Evolutionary conservation across 139 green algal genomes (phyloP).

Genomic region (Chlamydomonas sphaeroides): DNA sequence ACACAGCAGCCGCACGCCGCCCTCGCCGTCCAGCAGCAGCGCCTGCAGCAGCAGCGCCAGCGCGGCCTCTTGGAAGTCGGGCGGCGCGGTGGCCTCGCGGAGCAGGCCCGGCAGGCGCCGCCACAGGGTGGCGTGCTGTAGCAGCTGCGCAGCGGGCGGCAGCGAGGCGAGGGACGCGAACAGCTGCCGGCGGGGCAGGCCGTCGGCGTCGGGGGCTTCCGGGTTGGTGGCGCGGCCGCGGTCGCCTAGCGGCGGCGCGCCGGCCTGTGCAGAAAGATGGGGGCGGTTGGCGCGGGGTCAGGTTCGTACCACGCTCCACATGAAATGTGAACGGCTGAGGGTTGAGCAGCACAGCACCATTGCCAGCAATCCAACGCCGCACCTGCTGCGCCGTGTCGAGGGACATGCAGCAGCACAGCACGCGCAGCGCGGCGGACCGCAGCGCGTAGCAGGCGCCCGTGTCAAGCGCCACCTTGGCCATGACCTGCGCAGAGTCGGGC

Average conservation of each 20-base stretch:
- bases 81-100: slow-evolving; percentile 21
- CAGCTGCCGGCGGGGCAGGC: slow-evolving; percentile 37
- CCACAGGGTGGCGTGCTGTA: slow-evolving; percentile 53
- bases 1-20: slow-evolving; percentile 1
- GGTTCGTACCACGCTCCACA: too few relatives aligned
- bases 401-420: slow-evolving; percentile 41
- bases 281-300: too few relatives aligned
- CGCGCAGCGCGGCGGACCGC: slow-evolving; percentile 51
- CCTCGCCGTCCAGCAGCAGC: slow-evolving; percentile 35
- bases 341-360: too few relatives aligned
- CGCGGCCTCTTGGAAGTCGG: slow-evolving; percentile 19
- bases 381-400: background rate
- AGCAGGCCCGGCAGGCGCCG: slow-evolving; percentile 33
- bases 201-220: background rate
- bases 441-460: slow-evolving; percentile 36
- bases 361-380: too few relatives aligned
- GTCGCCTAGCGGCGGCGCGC: too few relatives aligned
- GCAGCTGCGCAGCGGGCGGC: slow-evolving; percentile 30
- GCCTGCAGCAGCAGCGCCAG: slow-evolving; percentile 48
- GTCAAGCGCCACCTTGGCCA: slow-evolving; percentile 36
- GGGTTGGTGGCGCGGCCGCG: too few relatives aligned
- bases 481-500: slow-evolving; percentile 50
- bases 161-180: slow-evolving; percentile 11
- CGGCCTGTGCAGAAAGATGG: too few relatives aligned
- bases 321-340: too few relatives aligned